phyloP scores from a whole-genome alignment of 1,139 yeast species.

The Pichia sp. region DNA sequence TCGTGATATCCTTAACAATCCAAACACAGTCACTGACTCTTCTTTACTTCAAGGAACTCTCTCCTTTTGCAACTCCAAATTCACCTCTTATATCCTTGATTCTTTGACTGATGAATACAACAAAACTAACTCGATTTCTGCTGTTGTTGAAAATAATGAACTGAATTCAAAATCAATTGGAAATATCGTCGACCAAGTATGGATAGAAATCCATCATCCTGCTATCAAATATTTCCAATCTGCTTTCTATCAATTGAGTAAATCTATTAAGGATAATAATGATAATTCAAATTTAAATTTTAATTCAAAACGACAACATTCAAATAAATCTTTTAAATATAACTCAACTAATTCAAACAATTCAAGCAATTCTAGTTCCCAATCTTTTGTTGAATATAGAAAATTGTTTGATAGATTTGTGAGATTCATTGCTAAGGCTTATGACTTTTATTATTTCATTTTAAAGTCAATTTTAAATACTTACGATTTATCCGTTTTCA shows the following conservation, averaged over 20 bases:
- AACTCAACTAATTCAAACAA: conserved; percentile 11
- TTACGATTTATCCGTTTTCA: conserved; percentile 33
- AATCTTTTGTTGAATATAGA: conserved; percentile 46
- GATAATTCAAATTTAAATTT: not conserved
- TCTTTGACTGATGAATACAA: conserved; percentile 28
- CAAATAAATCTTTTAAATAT: conserved; percentile 12
- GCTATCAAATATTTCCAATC: conserved; percentile 49
- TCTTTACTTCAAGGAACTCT: conserved; percentile 42
- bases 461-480: conserved; percentile 36
- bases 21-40: conserved; percentile 31
- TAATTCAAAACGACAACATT: not conserved
- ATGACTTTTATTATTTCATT: conserved; percentile 41
- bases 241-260: conserved; percentile 33
- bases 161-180: conserved; percentile 11
- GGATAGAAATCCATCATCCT: conserved; percentile 63
- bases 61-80: conserved; percentile 39
- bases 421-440: conserved; percentile 42
- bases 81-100: conserved; percentile 35
- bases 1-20: conserved; percentile 21
- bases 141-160: conserved; percentile 4
- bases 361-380: conserved; percentile 11
- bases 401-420: conserved; percentile 47
- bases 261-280: conserved; percentile 2
- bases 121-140: not conserved
- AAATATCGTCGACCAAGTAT: conserved; percentile 40